Conservation (phyloP, 257 asterid species). For the Solanum paucissectum region DNA sequence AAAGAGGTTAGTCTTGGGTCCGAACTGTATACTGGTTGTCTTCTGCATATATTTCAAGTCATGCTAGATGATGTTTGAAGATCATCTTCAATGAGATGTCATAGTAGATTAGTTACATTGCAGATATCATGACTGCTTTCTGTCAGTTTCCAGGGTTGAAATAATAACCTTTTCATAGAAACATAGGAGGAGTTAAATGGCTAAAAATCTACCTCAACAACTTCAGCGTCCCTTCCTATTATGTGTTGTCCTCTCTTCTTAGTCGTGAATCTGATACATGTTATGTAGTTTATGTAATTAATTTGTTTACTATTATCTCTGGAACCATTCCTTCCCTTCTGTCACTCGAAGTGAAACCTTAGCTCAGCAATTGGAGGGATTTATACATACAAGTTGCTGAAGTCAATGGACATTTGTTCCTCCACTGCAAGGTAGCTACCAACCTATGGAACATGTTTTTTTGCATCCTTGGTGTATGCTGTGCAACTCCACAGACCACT, state of each 20-base stretch:
- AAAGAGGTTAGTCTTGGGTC: conserved; percentile 12
- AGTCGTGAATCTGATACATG: not conserved
- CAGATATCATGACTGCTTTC: not conserved
- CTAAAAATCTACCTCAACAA: not conserved
- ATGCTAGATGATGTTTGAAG: not conserved
- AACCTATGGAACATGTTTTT: too few species aligned
- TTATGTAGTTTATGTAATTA: not conserved
- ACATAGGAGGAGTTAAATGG: not conserved
- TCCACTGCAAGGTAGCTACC: too few species aligned
- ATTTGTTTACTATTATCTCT: not conserved
- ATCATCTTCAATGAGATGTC: not conserved
- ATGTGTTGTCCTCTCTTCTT: not conserved
- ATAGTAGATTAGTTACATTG: not conserved
- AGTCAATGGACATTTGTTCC: too few species aligned
- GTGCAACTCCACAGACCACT: too few species aligned
- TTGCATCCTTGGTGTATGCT: too few species aligned
- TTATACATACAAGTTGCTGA: not conserved
- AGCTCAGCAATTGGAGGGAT: not conserved
- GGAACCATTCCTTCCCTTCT: not conserved
- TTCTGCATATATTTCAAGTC: not conserved
- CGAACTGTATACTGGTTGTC: not conserved
- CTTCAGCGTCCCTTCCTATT: not conserved
- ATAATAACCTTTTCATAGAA: not conserved
- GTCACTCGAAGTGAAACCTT: not conserved
- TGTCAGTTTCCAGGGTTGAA: not conserved